Conservation (phyloP, 345 rosid genomes). For the Hypericum androsaemum region DNA sequence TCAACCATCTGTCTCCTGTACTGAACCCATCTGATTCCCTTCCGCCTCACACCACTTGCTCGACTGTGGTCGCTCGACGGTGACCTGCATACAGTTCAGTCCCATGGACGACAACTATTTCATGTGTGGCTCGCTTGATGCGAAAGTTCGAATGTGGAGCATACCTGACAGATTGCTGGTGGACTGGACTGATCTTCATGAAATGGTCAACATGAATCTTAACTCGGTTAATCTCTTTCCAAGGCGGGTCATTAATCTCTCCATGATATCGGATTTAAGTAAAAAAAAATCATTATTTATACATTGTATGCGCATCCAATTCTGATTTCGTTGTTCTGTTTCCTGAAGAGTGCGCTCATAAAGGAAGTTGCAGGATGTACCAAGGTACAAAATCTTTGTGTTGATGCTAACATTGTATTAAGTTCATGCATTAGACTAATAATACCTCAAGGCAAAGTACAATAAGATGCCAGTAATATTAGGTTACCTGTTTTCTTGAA, state of each 20-base stretch:
- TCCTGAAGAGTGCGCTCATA: slow-evolving; percentile 71
- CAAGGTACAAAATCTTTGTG: slow-evolving; percentile 37
- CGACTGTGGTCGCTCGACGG: slow-evolving; percentile 28
- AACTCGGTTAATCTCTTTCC: not conserved
- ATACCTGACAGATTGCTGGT: slow-evolving; percentile 56
- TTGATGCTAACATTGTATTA: not conserved
- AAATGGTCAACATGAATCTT: too few relatives aligned
- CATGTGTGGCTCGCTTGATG: slow-evolving; percentile 93
- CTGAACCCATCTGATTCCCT: not conserved
- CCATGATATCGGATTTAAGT: not conserved
- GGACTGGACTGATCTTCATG: slow-evolving; percentile 83
- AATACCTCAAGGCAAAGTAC: too few relatives aligned
- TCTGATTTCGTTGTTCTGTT: not conserved
- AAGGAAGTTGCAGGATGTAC: slow-evolving; percentile 66
- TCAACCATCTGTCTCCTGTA: not conserved
- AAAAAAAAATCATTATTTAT: not conserved
- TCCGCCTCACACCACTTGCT: not conserved
- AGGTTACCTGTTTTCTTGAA: too few relatives aligned
- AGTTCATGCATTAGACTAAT: not conserved
- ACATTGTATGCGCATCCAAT: not conserved
- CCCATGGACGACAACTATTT: slow-evolving; percentile 81
- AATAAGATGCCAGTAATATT: too few relatives aligned
- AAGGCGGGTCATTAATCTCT: not conserved
- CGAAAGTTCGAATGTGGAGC: slow-evolving; percentile 85
- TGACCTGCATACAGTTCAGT: slow-evolving; percentile 91